Evolutionary conservation across 805 yeast species (phyloP), one percentile per base, ranked within the genome.

Genomic region (Candida maesae): DNA sequence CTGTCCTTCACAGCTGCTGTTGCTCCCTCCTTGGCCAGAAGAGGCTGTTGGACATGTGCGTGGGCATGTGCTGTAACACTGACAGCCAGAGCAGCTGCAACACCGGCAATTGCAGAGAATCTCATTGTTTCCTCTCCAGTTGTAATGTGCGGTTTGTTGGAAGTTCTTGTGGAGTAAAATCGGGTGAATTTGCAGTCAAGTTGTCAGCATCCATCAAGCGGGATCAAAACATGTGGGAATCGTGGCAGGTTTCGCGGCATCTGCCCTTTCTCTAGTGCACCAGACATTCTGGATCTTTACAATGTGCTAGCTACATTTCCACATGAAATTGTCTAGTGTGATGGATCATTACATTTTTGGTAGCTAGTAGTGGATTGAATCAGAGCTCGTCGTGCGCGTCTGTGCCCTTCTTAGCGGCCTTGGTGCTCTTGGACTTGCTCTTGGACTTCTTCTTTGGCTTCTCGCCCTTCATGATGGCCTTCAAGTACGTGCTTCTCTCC

Each of bases 401-500:
- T 7, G 10, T 21, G 15, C 26, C 28, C 26, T 29, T 33, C 23
- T 33, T 29, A 2, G 8, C 12, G 12, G 32, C 36, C 14, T 16
- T 28, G 31, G 10, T 29, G 5, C 13, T 27, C 23, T 37, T 38
- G n/a, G 37, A 33, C 30, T 27, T 29, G 8, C 29, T 28, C 28
- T 25, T 35, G 31, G 35, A 40, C 33, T 41, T 36, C 39, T 45
- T 49, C 36, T 48, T 59, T 51, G 20, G 19, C 32, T 42, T 45
- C 33, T 58, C 57, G 17, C 56, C 55, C 23, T 43, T 51, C 35
- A 45, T 41, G 5, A 58, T 55, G 31, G 39, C 42, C 15, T 61
- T 60, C 14, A 51, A 31, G 14, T 33, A 42, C 3, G 37, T 42
- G 3, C 33, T 9, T 31, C 45, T 49, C 18, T 46, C 36, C 7